Evolutionary conservation across 371 early-diverging fungal genomes (phyloP), one percentile per base, ranked within the genome.

Genomic region (Mortierella sp.): DNA sequence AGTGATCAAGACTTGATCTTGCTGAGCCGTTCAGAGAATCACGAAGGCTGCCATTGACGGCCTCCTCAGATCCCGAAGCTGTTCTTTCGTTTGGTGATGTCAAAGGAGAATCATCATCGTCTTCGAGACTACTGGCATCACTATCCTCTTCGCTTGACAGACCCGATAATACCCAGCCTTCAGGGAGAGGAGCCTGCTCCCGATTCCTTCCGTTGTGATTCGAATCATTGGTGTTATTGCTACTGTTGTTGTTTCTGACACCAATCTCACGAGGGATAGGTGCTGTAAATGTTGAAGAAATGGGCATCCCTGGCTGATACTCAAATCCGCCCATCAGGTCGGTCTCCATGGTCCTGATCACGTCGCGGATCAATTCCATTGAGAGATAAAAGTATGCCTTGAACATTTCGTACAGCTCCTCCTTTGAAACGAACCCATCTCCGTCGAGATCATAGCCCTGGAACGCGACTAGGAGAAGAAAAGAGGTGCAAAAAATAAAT

Each of bases 391-490:
- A 93, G 75, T 96, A 97, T 4, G 97, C 93, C 79, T 94, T 95
- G 82, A 97, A 93, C 92, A 97, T 95, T 23, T 85, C 83, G 58
- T 92, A 92, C 5, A 98, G 85, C 75, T 97, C 97, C 14, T 91
- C 90, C 50, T 92, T 84, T n/a, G 94, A 91, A 43, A 97, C 92
- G 44, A 81, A 85, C 0, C 96, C 96, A 80, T 97, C 96, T 26
- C 88, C 91, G 69, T 97, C 93, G n/a, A 97, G 73, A 79, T 98
- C 98, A 69, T 96, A 98, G 0, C 96, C 97, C 55, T 92, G 86
- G 83, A 97, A 97, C 5, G 94, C 94, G 76, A 88, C 95, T 94
- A 76, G 19, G 45, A 30, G 14, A 80, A 5, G 28, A 57, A n/a
- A 46, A 59, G 45, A 18, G 45, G 28, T 15, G 45, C 19, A 26